phyloP scores from a whole-genome alignment of 164 flowering plant species.

The Liquidambar formosana region DNA sequence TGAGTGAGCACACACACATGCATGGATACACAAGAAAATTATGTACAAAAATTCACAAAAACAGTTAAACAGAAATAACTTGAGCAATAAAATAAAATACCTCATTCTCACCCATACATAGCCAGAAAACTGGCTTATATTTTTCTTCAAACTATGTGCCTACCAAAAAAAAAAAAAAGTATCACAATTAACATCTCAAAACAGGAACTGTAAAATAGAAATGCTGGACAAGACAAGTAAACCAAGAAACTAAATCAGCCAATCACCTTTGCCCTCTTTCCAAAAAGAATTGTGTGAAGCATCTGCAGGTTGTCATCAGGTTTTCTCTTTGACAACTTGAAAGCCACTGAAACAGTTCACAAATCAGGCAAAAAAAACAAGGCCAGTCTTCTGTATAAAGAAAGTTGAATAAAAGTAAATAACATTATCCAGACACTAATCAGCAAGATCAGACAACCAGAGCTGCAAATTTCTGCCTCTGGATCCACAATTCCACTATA shows the following conservation, averaged over 20 bases:
- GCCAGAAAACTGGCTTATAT: slow-evolving; percentile 80
- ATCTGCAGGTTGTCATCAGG: slow-evolving; percentile 80
- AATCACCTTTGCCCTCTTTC: slow-evolving; percentile 74
- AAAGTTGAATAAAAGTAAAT: slow-evolving; percentile 6
- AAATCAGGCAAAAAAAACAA: slow-evolving; percentile 27
- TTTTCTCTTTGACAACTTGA: slow-evolving; percentile 86
- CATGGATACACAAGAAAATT: background rate
- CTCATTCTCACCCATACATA: slow-evolving; percentile 86
- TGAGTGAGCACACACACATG: background rate
- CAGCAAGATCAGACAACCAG: background rate
- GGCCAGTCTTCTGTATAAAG: slow-evolving; percentile 12
- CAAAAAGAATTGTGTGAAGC: slow-evolving; percentile 79
- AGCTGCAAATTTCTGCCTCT: background rate
- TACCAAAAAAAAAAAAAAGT: slow-evolving; percentile 28
- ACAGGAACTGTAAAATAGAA: background rate
- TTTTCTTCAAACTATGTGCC: slow-evolving; percentile 63
- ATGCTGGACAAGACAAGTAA: background rate
- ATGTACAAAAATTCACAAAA: background rate
- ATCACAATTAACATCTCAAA: background rate
- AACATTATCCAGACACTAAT: background rate
- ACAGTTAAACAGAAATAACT: background rate
- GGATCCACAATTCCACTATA: no score
- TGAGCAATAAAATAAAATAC: slow-evolving; percentile 30
- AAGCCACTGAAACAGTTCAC: slow-evolving; percentile 76
- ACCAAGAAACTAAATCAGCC: background rate